Evolutionary conservation across 257 asterid species (phyloP).

Genomic region (Penstemon barbatus): DNA sequence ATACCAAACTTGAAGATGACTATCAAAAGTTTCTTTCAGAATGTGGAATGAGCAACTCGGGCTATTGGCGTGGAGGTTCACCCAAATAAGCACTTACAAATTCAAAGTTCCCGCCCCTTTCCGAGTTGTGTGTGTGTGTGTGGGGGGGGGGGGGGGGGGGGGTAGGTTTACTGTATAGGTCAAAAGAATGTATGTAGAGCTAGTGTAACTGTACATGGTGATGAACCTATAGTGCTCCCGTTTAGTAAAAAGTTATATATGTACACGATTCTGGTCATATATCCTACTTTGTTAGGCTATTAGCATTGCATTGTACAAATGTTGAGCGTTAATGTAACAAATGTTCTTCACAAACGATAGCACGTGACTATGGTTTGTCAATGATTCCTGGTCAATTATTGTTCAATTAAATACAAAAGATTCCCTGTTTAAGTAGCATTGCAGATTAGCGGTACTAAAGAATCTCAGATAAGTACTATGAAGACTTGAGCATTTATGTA

Average conservation of each 20-base stretch:
- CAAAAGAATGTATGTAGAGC: neutral
- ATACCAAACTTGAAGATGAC: constrained; percentile 53
- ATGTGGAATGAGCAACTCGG: constrained; percentile 72
- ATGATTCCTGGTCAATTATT: neutral
- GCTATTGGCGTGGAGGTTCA: constrained; percentile 68
- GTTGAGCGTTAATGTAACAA: neutral
- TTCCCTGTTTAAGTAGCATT: neutral
- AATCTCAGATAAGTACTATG: neutral
- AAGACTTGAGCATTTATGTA: neutral
- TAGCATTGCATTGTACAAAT: too few relatives aligned
- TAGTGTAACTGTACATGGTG: constrained; percentile 13
- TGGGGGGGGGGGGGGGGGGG: too few relatives aligned
- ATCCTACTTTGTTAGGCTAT: too few relatives aligned
- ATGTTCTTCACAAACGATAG: constrained; percentile 2
- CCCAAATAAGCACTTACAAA: constrained; percentile 26
- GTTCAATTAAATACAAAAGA: neutral
- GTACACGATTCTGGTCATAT: too few relatives aligned
- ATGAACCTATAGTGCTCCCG: constrained; percentile 22
- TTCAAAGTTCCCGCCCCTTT: too few relatives aligned
- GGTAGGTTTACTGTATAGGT: too few relatives aligned
- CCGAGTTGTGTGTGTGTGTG: too few relatives aligned
- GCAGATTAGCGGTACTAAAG: neutral
- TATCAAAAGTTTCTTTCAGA: constrained; percentile 65
- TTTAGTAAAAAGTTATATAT: neutral
- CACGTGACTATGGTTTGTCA: neutral